Percentiles rank a stretch among this genome's conserved stretches.
Evolutionary conservation across 2,329 filamentous ascomycete genomes (phyloP).

Genomic region (Penicillium digitatum): DNA sequence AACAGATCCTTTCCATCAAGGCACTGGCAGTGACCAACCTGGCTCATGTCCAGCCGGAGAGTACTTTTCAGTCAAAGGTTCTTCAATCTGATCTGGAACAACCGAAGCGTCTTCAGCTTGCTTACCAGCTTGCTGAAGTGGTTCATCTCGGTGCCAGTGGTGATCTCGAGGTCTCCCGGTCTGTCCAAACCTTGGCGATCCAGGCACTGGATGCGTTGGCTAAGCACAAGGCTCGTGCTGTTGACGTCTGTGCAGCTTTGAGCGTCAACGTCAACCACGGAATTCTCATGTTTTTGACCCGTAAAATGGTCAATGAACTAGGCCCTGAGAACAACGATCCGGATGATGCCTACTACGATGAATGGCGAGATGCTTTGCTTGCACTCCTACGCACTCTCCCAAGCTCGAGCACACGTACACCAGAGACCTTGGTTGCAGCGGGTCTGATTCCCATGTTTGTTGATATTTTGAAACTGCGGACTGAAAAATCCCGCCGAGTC

Average conservation of each 20-base stretch:
- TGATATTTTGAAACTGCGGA: conserved; percentile 80
- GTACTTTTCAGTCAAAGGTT: conserved; percentile 78
- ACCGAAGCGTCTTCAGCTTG: conserved; percentile 79
- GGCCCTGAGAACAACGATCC: conserved; percentile 56
- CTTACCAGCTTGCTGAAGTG: conserved; percentile 87
- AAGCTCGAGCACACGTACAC: conserved; percentile 65
- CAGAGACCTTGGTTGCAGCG: conserved; percentile 78
- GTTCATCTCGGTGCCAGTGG: conserved; percentile 76
- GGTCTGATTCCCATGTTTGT: conserved; percentile 87
- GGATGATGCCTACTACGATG: conserved; percentile 66
- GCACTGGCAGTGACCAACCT: conserved; percentile 86
- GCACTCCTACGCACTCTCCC: conserved; percentile 80
- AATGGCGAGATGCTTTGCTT: conserved; percentile 88
- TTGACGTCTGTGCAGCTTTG: conserved; percentile 83
- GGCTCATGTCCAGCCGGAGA: conserved; percentile 80
- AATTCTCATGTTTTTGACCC: conserved; percentile 84
- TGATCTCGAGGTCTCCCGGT: conserved; percentile 63
- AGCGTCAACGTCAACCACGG: conserved; percentile 96
- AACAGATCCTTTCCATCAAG: conserved; percentile 73
- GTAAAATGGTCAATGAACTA: conserved; percentile 84
- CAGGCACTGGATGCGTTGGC: conserved; percentile 80
- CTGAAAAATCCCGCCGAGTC: conserved; percentile 73
- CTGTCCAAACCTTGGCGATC: conserved; percentile 77
- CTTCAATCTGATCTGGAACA: conserved; percentile 85
- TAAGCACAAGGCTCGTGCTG: conserved; percentile 68